phyloP scores from a whole-genome alignment of 163 green algal genomes.

The Chlorella variabilis region DNA sequence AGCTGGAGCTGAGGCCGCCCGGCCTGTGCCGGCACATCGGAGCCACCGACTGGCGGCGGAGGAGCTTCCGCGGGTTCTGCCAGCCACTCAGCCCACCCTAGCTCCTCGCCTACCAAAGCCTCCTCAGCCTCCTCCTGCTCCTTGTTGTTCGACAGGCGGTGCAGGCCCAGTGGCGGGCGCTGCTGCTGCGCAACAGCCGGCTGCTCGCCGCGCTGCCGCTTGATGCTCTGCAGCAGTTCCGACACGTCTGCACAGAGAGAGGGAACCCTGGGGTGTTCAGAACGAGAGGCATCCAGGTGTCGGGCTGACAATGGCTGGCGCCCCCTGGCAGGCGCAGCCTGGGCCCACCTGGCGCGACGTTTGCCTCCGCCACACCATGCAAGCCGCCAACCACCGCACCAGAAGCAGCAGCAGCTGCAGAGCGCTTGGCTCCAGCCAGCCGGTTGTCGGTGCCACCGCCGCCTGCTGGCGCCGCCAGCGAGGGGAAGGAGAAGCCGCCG shows the following conservation, averaged over 20 bases:
- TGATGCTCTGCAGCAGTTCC: conserved; percentile 9
- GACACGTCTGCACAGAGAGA: conserved; percentile 23
- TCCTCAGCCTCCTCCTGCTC: not conserved
- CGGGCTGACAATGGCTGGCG: too few species aligned
- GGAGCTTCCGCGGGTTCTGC: not conserved
- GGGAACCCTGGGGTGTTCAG: too few species aligned
- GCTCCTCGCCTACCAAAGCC: not conserved
- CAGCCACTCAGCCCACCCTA: too few species aligned
- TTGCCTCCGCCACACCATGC: too few species aligned
- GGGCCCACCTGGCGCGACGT: too few species aligned
- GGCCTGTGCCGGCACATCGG: too few species aligned
- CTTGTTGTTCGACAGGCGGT: not conserved
- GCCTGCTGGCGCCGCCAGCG: not conserved
- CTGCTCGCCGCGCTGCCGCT: conserved; percentile 3
- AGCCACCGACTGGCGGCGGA: too few species aligned
- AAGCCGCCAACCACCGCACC: not conserved
- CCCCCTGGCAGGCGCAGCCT: too few species aligned
- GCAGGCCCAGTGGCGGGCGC: conserved; percentile 7
- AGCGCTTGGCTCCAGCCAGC: not conserved
- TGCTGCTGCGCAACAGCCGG: not conserved
- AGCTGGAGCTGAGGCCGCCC: conserved; percentile 18
- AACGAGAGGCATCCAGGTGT: not conserved
- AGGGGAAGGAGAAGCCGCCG: not conserved
- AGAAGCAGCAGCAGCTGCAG: not conserved
- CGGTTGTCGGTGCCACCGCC: not conserved